A percentile compares a stretch with the other conserved stretches of the same genome.
phyloP scores from a whole-genome alignment of 176 grass and related monocot species.

The Zizania latifolia region DNA sequence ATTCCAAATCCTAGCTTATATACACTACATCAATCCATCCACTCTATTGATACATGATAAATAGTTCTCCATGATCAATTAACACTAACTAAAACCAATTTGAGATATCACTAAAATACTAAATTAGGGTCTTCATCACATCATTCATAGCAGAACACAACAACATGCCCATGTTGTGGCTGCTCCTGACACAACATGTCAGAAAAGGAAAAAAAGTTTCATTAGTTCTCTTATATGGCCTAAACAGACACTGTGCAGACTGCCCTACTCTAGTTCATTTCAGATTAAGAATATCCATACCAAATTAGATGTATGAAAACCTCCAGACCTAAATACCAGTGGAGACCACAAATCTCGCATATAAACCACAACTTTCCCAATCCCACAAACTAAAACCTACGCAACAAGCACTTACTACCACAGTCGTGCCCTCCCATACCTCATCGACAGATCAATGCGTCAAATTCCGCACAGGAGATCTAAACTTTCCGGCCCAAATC shows the following conservation, averaged over 20 bases:
- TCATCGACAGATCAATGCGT: not conserved
- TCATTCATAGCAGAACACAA: not conserved
- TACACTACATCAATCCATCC: not conserved
- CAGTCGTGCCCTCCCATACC: not conserved
- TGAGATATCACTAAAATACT: fast-evolving
- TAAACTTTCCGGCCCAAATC: not conserved
- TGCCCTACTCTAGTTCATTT: not conserved
- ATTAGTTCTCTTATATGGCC: not conserved
- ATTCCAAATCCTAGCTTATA: not conserved
- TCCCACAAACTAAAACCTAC: not conserved
- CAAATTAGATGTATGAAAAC: not conserved
- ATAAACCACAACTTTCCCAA: not conserved
- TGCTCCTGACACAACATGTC: not conserved
- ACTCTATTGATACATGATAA: too few relatives aligned
- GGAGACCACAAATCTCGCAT: not conserved
- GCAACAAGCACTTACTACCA: not conserved
- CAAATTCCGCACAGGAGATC: conserved; percentile 4
- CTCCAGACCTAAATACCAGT: not conserved
- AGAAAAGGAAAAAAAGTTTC: not conserved
- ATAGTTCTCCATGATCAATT: too few relatives aligned
- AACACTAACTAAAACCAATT: not conserved
- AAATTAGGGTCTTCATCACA: not conserved
- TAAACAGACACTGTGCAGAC: not conserved
- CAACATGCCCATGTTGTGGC: too few relatives aligned
- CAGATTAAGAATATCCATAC: not conserved